These are phyloP conservation scores for Leishmania lainsoni DNA, from an alignment of 208 protist genomes.

Conservation along the genomic window DNA sequence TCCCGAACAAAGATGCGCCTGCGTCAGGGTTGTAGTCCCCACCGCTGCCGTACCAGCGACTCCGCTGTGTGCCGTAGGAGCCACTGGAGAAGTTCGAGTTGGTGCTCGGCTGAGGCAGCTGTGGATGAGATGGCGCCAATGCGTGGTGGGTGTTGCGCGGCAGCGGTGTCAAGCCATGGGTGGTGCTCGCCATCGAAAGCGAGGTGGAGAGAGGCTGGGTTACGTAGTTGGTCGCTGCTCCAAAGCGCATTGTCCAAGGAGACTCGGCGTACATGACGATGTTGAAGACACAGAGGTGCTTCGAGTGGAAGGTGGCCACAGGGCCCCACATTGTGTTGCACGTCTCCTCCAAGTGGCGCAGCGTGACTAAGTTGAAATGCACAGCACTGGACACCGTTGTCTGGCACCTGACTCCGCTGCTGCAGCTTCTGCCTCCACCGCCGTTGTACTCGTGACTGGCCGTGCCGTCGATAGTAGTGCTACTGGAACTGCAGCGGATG, in stretches of 20 bases:
- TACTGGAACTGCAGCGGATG: slow-evolving; percentile 1
- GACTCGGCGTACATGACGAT: slow-evolving; percentile 71
- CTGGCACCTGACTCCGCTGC: slow-evolving; percentile 8
- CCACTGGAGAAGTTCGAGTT: slow-evolving; percentile 9
- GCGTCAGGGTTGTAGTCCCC: neutral
- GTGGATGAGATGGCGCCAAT: neutral
- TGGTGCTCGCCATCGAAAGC: neutral
- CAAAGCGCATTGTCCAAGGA: slow-evolving; percentile 50
- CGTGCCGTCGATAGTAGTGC: neutral
- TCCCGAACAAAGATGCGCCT: slow-evolving; percentile 19
- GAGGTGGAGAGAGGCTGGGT: slow-evolving; percentile 4
- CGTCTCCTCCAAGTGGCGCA: slow-evolving; percentile 41
- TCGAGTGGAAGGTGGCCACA: slow-evolving; percentile 60
- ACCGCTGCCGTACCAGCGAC: neutral
- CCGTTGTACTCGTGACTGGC: neutral
- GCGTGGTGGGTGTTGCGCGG: neutral
- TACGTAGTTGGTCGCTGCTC: slow-evolving; percentile 41
- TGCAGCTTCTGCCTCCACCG: slow-evolving; percentile 2
- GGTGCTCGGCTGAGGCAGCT: neutral
- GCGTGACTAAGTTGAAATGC: slow-evolving; percentile 44
- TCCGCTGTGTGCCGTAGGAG: neutral
- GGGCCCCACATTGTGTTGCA: slow-evolving; percentile 68
- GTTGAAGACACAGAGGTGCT: slow-evolving; percentile 75
- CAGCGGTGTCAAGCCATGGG: neutral
- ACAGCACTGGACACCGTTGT: slow-evolving; percentile 16